Base-by-base conservation (phyloP, 75 land plant genomes). In the Ceratopteris richardii region DNA sequence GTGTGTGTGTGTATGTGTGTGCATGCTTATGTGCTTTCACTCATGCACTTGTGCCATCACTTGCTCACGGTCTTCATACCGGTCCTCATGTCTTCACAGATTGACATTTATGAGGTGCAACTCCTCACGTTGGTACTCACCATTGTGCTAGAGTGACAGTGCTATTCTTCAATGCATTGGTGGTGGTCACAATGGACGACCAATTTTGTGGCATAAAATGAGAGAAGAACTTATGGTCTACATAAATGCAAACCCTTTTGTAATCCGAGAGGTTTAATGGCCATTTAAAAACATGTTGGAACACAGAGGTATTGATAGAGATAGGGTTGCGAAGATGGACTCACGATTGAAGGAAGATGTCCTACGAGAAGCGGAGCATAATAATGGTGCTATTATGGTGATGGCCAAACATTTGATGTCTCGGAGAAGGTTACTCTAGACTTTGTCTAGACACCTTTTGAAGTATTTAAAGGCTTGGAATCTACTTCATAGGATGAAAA, bases 181-280 rank as follows among this genome's bases (percentile, higher is more conserved):
- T 30, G 70, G 83, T 51, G 70, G 63, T 28, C 75, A 69, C 46
- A 76, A 75, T 48, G 76, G 86, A 21, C 62, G 76, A 2, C 82
- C 90, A 51, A 80, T 92, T 23, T 67, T 92, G 51, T 92, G 97
- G 97, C 97, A 92, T 65, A 92, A 92, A 47, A 92, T 92, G 97
- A 71, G 97, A 67, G 97, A 92, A 74, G 97, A 92, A 51, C 97
- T 95, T 66, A 95, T 92, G 20, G 75, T 92, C 51, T 92, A 92
- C 64, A 92, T 92, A 29, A 92, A 88, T 62, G 97, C 95, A 18
- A 88, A 82, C 59, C 97, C 97, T 52, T 92, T 92, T 78, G 97
- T 92, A 23, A 76, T 92, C 29, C 95, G 97, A 51, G 97, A 88
- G 60, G 90, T 92, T 54, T 94, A 92, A 70, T 69, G 97, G 56